A percentile compares a stretch with the other conserved stretches of the same genome.
phyloP scores from a whole-genome alignment of 1,139 yeast genomes.

The Kurtzmaniella natalensis region DNA sequence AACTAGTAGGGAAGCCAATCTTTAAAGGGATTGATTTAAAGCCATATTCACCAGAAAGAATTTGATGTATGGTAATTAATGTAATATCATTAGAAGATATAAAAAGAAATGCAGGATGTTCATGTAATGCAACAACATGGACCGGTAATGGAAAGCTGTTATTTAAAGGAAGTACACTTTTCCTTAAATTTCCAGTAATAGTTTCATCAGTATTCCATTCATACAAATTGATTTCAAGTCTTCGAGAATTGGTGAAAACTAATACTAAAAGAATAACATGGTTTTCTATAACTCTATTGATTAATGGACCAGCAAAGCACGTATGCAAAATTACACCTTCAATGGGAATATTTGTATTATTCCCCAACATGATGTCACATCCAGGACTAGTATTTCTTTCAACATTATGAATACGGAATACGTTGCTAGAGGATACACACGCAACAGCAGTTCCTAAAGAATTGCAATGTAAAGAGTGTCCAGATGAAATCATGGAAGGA shows the following conservation, averaged over 20 bases:
- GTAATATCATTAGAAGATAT: conserved; percentile 24
- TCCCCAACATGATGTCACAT: conserved; percentile 34
- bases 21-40: conserved; percentile 18
- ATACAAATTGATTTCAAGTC: conserved; percentile 35
- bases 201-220: conserved; percentile 38
- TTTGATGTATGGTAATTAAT: conserved; percentile 37
- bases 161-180: conserved; percentile 29
- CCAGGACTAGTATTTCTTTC: conserved; percentile 21
- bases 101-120: conserved; percentile 31
- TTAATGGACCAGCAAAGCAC: conserved; percentile 38
- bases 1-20: conserved; percentile 38
- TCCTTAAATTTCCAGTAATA: conserved; percentile 17
- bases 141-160: conserved; percentile 38
- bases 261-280: conserved; percentile 34
- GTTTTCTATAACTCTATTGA: conserved; percentile 19
- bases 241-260: conserved; percentile 30
- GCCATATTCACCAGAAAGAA: conserved; percentile 43
- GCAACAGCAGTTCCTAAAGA: conserved; percentile 36
- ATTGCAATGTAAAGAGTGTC: conserved; percentile 31
- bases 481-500: conserved; percentile 30
- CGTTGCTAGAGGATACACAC: conserved; percentile 32
- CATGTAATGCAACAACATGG: conserved; percentile 32
- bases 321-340: conserved; percentile 40
- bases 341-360: conserved; percentile 36
- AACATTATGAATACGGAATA: conserved; percentile 35